phyloP scores from a whole-genome alignment of 108 stramenopile species.

The Skeletonema marinoi region DNA sequence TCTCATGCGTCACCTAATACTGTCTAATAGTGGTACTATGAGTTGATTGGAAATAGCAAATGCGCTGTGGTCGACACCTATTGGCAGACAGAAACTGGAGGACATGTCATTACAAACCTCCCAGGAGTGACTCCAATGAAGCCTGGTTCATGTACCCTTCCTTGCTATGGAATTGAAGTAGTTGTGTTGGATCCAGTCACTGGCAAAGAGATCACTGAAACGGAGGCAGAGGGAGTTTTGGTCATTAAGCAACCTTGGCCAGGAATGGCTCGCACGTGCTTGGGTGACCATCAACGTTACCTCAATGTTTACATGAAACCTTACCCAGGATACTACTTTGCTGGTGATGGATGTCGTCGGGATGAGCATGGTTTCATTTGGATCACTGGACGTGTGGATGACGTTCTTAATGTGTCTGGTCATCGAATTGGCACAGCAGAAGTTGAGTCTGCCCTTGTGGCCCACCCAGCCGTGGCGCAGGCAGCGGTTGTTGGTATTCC shows the following conservation, averaged over 20 bases:
- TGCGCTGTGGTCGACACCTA: slow-evolving; percentile 98
- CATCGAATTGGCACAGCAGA: slow-evolving; percentile 96
- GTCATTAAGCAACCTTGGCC: slow-evolving; percentile 95
- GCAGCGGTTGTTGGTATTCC: slow-evolving; percentile 93
- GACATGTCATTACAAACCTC: slow-evolving; percentile 93
- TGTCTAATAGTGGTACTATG: slow-evolving; percentile 88
- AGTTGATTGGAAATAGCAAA: slow-evolving; percentile 83
- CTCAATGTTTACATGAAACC: slow-evolving; percentile 90
- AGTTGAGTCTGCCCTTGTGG: slow-evolving; percentile 93
- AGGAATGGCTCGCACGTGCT: slow-evolving; percentile 93
- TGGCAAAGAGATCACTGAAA: slow-evolving; percentile 72
- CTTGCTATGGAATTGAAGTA: slow-evolving; percentile 94
- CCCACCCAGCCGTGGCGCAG: slow-evolving; percentile 87
- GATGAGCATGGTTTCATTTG: slow-evolving; percentile 96
- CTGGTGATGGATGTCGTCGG: slow-evolving; percentile 92
- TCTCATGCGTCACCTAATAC: too few relatives aligned
- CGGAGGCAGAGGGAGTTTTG: slow-evolving; percentile 85
- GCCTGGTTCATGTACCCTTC: slow-evolving; percentile 93
- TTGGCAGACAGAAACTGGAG: slow-evolving; percentile 99
- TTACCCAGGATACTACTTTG: slow-evolving; percentile 97
- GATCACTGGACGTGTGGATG: slow-evolving; percentile 97
- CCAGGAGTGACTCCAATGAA: slow-evolving; percentile 96
- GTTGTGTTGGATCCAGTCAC: slow-evolving; percentile 87
- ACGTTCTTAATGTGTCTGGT: slow-evolving; percentile 95
- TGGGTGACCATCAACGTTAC: slow-evolving; percentile 95